Evolutionary conservation across 106 monocot genomes (phyloP), one percentile per base, ranked within the genome.

Genomic region (Dactylorhiza incarnata): DNA sequence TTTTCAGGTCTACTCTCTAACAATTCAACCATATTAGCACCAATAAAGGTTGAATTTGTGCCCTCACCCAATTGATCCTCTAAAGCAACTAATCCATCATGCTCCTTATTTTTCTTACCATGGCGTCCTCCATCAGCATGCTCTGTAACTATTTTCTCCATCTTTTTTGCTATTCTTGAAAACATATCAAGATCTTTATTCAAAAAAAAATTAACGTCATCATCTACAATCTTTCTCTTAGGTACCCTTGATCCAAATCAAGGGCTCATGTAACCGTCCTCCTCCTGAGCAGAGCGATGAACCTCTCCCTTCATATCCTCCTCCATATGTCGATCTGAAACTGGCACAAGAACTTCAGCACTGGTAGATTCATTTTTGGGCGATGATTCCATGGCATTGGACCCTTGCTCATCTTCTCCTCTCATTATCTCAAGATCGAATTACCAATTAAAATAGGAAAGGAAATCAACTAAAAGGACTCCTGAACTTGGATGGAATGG

Each of bases 151-250:
- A 20, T 47, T 48, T 6, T 20, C 37, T 65, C 66, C 74, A 74
- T 89, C 51, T 67, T 82, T 78, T 91, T 86, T 46, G 51, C 82
- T 54, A 69, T 50, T 19, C 11, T 62, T 37, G 45, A 20, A n/a
- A 48, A 49, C 26, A 11, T 44, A 19, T 19, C 20, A 3, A 29
- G 48, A 23, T 73, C 58, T 29, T 65, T 65, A 14, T 25, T 49
- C 50, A n/a, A 10, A n/a, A 43, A 45, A 5, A 43, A 49, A 49
- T 65, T 20, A 52, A 49, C 58, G 15, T 0, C 17, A 2, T 17
- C 49, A 20, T 19, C 48, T 37, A 23, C 50, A 45, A 73, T 71
- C 23, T 69, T 67, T 66, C 26, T 76, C 76, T 59, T 68, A 3
- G 59, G 23, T 75, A 52, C 66, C 51, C 5, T 49, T 5, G 76